Evolutionary conservation across 2,329 filamentous ascomycete species (phyloP), one percentile per base, ranked within the genome.

Genomic region (Epichloe amarillans): DNA sequence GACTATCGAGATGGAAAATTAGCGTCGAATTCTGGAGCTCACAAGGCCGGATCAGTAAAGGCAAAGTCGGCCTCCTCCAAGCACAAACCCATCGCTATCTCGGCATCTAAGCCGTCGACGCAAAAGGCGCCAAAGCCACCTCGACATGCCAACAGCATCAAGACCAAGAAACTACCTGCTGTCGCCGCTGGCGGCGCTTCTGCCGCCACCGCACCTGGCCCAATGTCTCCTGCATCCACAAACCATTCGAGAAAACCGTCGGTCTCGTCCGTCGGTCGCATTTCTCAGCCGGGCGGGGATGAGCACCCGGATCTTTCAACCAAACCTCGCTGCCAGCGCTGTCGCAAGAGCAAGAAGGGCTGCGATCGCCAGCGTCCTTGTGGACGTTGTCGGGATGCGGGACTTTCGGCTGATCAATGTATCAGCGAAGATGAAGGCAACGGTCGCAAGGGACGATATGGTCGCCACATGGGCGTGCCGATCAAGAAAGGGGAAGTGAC

Each of bases 341-440:
- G 93, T 75, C 86, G 93, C 62, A 98, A 98, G 80, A 97, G 91
- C 72, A 98, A 98, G 77, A 98, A 98, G 72, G 93, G 93, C 12
- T 98, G 93, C 65, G 93, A 98, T 71, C 84, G 93, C 52, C 93
- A 97, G 69, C 84, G 93, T 39, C 93, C 93, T 30, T 98, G 93
- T 63, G 88, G 89, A 51, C 82, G 93, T 56, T 98, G 93, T 80
- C 88, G 89, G 66, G 93, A 98, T 69, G 93, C 93, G 42, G 93
- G 93, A 19, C 88, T 98, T 60, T 86, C 86, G 52, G 82, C 88
- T 53, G 93, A 97, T 58, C 88, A 91, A 56, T 98, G 93, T 68
- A 82, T 98, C 68, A 96, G 90, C 67, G 93, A 98, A 68, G 93
- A 98, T 61, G 93, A 98, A 69, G 89, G 89, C 56, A 97, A 97